These are phyloP conservation scores for Cerioporus squamosus DNA, from an alignment of 1,284 basidiomycete genomes.

Conservation along the genomic window DNA sequence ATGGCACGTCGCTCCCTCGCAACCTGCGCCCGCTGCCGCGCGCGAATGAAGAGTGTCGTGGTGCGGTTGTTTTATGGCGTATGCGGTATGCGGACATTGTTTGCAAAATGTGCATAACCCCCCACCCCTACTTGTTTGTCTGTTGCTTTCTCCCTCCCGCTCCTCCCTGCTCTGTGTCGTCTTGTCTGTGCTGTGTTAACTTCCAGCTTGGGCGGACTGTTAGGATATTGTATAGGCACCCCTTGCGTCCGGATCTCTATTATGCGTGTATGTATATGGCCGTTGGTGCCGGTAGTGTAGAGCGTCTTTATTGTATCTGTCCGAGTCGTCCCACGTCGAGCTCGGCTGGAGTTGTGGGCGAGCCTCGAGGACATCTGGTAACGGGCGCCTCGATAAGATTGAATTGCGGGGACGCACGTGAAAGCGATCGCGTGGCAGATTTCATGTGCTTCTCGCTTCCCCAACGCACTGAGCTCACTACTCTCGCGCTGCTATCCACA, in stretches of 20 bases:
- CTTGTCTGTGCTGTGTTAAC: constrained; percentile 1
- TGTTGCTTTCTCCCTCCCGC: neutral
- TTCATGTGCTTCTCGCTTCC: constrained; percentile 23
- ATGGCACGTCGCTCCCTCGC: constrained; percentile 38
- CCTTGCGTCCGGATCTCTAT: constrained; percentile 18
- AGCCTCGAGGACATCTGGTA: no score
- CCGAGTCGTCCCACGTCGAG: neutral
- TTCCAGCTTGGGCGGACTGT: constrained; percentile 19
- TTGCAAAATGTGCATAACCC: constrained; percentile 14
- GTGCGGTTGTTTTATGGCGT: neutral
- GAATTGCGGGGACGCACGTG: constrained; percentile 22
- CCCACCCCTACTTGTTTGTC: neutral
- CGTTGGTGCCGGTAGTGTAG: constrained; percentile 20
- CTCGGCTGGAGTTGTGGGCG: neutral
- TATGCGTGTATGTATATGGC: constrained; percentile 26
- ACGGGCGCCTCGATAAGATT: constrained; percentile 25
- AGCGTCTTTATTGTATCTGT: constrained; percentile 21
- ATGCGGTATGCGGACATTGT: neutral
- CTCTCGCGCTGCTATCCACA: neutral
- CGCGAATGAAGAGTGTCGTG: constrained; percentile 29
- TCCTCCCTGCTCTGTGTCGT: neutral
- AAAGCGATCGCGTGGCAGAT: constrained; percentile 20
- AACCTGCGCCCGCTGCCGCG: constrained; percentile 21
- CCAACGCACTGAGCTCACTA: constrained; percentile 1
- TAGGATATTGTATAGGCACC: constrained; percentile 24